phyloP scores from a whole-genome alignment of 176 grass and related monocot genomes.

The Themeda triandra region DNA sequence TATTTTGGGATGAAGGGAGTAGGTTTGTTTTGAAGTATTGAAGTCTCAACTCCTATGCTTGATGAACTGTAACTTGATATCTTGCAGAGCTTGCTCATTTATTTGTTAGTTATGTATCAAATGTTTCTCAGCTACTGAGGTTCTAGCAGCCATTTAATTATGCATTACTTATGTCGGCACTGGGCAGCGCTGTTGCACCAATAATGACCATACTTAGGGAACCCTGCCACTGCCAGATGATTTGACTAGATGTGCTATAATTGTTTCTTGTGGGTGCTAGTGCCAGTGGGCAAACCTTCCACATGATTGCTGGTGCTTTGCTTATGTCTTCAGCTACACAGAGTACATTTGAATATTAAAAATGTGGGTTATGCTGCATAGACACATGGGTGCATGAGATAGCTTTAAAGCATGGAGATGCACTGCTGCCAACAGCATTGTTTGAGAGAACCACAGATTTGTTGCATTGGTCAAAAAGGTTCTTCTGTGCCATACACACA shows the following conservation, averaged over 20 bases:
- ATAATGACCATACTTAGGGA: not conserved
- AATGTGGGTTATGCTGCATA: not conserved
- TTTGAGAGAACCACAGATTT: not conserved
- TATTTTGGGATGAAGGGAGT: too few relatives aligned
- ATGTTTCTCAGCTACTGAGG: not conserved
- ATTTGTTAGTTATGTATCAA: not conserved
- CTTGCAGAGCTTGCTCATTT: not conserved
- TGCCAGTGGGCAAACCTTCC: not conserved
- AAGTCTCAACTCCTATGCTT: not conserved
- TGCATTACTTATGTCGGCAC: not conserved
- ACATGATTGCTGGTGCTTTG: slow-evolving; percentile 8
- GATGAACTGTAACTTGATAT: not conserved
- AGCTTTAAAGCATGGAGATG: not conserved
- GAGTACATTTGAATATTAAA: not conserved
- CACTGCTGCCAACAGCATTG: not conserved
- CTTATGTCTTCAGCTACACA: not conserved
- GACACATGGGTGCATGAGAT: not conserved
- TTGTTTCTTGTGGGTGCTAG: not conserved
- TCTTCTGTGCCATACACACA: not conserved
- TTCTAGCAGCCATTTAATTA: not conserved
- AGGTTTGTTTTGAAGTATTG: not conserved
- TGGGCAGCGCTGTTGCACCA: not conserved
- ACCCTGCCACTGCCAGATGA: slow-evolving; percentile 8
- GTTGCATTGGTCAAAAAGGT: not conserved
- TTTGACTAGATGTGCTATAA: not conserved